Percentiles rank a stretch among this genome's conserved stretches.
Evolutionary conservation across 306 rosid genomes (phyloP).

Genomic region (Lathyrus oleraceus): DNA sequence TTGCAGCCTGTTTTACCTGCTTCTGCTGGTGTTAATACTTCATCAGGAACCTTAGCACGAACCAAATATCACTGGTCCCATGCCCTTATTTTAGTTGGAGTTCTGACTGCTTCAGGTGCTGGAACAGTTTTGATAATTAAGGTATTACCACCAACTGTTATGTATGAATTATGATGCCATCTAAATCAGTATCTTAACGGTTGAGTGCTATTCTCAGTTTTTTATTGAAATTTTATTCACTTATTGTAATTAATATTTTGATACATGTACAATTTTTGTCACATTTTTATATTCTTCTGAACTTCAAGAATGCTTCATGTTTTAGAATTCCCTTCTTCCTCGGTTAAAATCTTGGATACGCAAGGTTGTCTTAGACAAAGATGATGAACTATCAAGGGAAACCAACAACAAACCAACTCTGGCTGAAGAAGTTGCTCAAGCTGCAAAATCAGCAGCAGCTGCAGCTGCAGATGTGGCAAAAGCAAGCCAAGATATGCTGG

Average conservation of each 20-base stretch:
- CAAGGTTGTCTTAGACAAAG: conserved; percentile 70
- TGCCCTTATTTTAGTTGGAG: conserved; percentile 69
- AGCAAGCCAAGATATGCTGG: conserved; percentile 76
- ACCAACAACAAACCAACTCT: conserved; percentile 56
- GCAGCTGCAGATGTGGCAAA: conserved; percentile 94
- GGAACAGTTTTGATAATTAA: conserved; percentile 78
- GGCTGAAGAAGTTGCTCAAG: conserved; percentile 80
- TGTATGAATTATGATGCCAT: conserved; percentile 10
- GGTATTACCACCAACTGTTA: conserved; percentile 53
- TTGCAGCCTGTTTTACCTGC: conserved; percentile 58
- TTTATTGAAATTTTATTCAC: conserved; percentile 32
- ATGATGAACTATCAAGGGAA: conserved; percentile 48
- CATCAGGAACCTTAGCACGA: conserved; percentile 45
- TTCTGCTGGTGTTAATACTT: conserved; percentile 44
- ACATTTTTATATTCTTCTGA: conserved; percentile 31
- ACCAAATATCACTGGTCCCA: conserved; percentile 84
- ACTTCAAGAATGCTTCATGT: conserved; percentile 36
- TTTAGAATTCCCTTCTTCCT: conserved; percentile 80
- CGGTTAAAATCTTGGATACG: conserved; percentile 91
- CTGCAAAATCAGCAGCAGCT: conserved; percentile 95
- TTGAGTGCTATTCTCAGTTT: conserved; percentile 15
- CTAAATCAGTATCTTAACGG: conserved; percentile 26
- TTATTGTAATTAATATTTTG: conserved; percentile 19
- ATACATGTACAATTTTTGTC: conserved; percentile 18
- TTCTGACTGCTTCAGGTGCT: conserved; percentile 78